These are phyloP conservation scores for Fistulifera solaris DNA, from an alignment of 108 stramenopile genomes.

Conservation along the genomic window DNA sequence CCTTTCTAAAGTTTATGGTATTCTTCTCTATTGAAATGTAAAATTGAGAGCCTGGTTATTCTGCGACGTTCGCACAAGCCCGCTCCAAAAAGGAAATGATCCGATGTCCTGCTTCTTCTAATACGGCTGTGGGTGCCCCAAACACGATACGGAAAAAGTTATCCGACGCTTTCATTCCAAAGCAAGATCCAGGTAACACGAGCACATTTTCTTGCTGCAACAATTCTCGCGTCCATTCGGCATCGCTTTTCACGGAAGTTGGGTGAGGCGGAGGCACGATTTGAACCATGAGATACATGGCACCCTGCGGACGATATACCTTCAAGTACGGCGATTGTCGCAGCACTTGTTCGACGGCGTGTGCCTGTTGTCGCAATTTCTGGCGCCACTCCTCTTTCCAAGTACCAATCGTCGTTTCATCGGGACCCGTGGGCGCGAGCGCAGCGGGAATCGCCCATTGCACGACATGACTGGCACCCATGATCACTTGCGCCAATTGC, in stretches of 20 bases:
- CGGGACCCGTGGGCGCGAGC: constrained; percentile 26
- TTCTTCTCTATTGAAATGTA: too few species aligned
- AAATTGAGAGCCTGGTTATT: background rate
- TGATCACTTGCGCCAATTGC: constrained; percentile 69
- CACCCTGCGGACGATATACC: constrained; percentile 63
- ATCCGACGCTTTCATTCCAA: constrained; percentile 40
- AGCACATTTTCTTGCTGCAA: constrained; percentile 88
- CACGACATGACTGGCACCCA: constrained; percentile 73
- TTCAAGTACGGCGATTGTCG: constrained; percentile 51
- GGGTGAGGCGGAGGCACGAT: constrained; percentile 24
- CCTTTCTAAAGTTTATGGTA: too few species aligned
- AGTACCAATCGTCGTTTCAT: constrained; percentile 16
- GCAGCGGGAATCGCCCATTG: constrained; percentile 73
- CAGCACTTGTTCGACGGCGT: constrained; percentile 36
- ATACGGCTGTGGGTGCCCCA: constrained; percentile 44
- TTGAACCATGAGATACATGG: constrained; percentile 85
- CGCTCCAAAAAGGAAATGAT: constrained; percentile 64
- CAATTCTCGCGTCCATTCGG: constrained; percentile 61
- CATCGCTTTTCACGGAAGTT: constrained; percentile 29
- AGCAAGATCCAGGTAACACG: constrained; percentile 82
- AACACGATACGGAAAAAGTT: constrained; percentile 75
- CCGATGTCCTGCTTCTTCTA: constrained; percentile 48
- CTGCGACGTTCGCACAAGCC: background rate
- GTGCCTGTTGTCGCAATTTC: constrained; percentile 55
- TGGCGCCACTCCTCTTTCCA: constrained; percentile 58